Evolutionary conservation across 352 stramenopile species (phyloP), one percentile per base, ranked within the genome.

Genomic region (Pythium folliculosum): DNA sequence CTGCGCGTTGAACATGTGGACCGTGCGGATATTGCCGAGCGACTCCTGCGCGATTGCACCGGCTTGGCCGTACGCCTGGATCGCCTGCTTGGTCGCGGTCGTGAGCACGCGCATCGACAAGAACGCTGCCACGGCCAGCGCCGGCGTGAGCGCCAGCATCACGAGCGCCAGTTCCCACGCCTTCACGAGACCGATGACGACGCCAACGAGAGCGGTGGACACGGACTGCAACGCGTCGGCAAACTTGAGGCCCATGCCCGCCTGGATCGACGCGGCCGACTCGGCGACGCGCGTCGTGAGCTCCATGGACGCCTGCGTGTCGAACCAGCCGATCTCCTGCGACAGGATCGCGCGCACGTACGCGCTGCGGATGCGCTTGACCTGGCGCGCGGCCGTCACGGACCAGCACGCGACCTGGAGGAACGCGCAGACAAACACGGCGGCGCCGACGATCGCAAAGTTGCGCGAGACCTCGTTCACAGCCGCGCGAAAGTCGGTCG

Each of bases 1-100:
- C 30, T 90, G 80, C 1, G 84, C 74, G 62, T 90, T 91, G 74
- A 93, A 90, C 76, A 88, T 85, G 76, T 91, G 78, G 37, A 95
- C 85, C 40, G 40, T 47, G 14, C 40, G 50, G 35, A 57, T 30
- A 49, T 63, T 94, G 49, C 78, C 74, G 27, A 94, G 70, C 1
- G 80, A 71, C 44, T 94, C 88, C 54, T 96, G 83, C 1, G 84
- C 84, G n/a, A 94, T 63, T 0, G 82, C 78, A 27, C 86, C 86
- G 27, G 83, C 86, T 51, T 91, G 73, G 17, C 69, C 77, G 52
- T 91, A 91, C 6, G 60, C 63, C 27, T 92, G 77, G 1, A 77
- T 87, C 8, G 83, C 76, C 12, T 40, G 8, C 35, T 5, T 40
- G 35, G 35, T 40, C 35, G 35, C 35, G 0, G 65, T 69, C 0